Evolutionary conservation across 108 stramenopile genomes (phyloP).

Genomic region (Schizochytrium sp.): DNA sequence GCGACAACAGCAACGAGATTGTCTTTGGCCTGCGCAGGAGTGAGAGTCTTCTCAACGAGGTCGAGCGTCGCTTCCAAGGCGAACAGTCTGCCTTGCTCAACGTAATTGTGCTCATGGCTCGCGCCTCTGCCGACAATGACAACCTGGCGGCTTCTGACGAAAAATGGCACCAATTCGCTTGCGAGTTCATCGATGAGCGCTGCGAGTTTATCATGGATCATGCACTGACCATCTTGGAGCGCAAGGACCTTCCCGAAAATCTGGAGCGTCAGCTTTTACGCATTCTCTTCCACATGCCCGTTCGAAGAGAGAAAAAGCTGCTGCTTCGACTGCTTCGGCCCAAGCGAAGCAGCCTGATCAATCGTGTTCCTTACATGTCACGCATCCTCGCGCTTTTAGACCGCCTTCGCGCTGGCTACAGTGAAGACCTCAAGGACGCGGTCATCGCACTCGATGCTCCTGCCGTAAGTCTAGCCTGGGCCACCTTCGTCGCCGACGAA

Average conservation of each 20-base stretch:
- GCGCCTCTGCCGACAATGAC: background rate
- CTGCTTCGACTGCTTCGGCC: background rate
- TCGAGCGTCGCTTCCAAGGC: background rate
- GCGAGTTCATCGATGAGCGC: background rate
- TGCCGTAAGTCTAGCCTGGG: background rate
- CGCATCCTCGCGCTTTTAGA: background rate
- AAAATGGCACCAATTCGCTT: background rate
- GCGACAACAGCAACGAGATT: slow-evolving; percentile 12
- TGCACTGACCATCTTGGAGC: background rate
- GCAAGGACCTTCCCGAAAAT: background rate
- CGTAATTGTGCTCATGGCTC: background rate
- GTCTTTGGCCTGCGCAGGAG: background rate
- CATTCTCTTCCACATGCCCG: background rate
- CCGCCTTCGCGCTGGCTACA: background rate
- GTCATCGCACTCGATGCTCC: background rate
- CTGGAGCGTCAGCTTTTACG: background rate
- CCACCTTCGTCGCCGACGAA: background rate
- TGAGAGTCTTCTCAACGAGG: background rate
- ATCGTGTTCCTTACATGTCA: background rate
- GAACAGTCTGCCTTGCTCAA: background rate
- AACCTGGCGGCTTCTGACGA: background rate
- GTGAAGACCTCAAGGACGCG: background rate
- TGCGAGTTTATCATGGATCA: background rate
- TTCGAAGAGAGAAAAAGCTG: background rate
- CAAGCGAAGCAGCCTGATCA: background rate